Conservation (phyloP, 164 flowering plant species). For the Vitis riparia region DNA sequence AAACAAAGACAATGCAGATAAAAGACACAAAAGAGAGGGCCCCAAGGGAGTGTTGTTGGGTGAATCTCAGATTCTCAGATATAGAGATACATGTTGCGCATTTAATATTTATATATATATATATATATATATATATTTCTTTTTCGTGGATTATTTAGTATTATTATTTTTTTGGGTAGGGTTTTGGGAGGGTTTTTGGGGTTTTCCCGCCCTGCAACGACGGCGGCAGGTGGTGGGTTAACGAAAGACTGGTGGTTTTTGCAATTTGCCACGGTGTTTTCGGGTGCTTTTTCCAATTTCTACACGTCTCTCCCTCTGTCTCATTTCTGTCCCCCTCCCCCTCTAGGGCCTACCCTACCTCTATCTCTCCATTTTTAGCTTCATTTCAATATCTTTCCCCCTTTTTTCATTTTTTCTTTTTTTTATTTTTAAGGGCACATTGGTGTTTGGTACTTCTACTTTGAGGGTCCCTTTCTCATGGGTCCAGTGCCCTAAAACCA, state of each 20-base stretch:
- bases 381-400: no score
- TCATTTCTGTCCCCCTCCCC: neutral
- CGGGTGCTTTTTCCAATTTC: constrained; percentile 12
- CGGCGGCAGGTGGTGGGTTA: constrained; percentile 32
- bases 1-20: constrained; percentile 28
- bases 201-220: constrained; percentile 39
- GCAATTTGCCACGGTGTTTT: constrained; percentile 14
- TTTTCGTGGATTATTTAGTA: neutral
- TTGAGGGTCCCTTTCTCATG: no score
- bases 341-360: neutral
- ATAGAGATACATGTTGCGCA: constrained; percentile 2
- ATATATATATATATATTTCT: neutral
- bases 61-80: constrained; percentile 5
- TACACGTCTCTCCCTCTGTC: neutral
- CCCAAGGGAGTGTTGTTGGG: constrained; percentile 18
- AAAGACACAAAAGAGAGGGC: constrained; percentile 27
- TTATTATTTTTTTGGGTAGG: neutral
- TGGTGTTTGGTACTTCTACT: no score
- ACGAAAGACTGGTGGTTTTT: constrained; percentile 13
- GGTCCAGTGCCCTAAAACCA: no score
- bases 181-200: neutral
- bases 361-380: no score
- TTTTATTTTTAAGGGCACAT: no score
- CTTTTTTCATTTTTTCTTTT: no score
- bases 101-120: neutral